Conservation (phyloP, 345 rosid species). For the Aethionema arabicum region DNA sequence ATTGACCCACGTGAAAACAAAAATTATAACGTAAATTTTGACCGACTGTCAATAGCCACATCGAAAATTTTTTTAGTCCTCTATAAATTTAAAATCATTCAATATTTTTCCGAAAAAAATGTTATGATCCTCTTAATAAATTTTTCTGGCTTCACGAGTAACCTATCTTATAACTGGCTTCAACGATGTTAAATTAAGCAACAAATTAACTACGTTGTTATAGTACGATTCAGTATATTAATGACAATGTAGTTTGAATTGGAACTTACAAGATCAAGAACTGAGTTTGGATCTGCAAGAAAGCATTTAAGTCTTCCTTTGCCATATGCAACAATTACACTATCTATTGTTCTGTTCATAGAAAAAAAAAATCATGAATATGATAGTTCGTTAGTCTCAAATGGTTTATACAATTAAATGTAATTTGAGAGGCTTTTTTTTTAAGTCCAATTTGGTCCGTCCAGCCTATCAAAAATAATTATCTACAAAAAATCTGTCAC, state of each 20-base stretch:
- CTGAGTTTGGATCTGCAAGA: conserved; percentile 36
- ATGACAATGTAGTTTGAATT: not conserved
- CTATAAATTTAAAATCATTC: too few relatives aligned
- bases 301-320: conserved; percentile 52
- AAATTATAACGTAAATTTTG: too few relatives aligned
- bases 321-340: conserved; percentile 41
- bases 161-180: too few relatives aligned
- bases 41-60: too few relatives aligned
- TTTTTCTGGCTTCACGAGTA: too few relatives aligned
- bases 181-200: too few relatives aligned
- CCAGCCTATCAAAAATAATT: too few relatives aligned
- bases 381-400: not conserved
- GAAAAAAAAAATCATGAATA: not conserved
- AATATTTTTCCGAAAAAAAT: too few relatives aligned
- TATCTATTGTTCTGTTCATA: conserved; percentile 60
- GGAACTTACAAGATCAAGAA: conserved; percentile 49
- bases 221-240: not conserved
- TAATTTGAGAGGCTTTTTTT: not conserved
- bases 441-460: not conserved
- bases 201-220: conserved; percentile 25
- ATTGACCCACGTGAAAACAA: too few relatives aligned
- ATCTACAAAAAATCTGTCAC: too few relatives aligned
- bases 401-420: not conserved
- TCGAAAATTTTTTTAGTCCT: too few relatives aligned
- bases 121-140: too few relatives aligned